phyloP scores from a whole-genome alignment of 2,329 filamentous ascomycete species.

The Eurotiales sp. region DNA sequence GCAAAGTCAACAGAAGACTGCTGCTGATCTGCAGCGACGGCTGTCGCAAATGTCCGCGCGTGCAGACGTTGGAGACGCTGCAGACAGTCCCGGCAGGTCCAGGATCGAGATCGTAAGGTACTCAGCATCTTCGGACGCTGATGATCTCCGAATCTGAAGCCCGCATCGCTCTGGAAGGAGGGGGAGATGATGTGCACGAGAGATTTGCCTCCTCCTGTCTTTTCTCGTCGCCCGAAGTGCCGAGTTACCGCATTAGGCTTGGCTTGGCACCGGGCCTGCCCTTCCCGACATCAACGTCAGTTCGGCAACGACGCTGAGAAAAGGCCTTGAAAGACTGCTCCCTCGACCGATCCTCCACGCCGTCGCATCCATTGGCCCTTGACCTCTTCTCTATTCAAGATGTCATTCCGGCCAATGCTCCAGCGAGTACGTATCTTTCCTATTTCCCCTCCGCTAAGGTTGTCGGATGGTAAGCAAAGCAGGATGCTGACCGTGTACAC shows the following conservation, averaged over 20 bases:
- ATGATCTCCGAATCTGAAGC: not conserved
- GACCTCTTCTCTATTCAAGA: constrained; percentile 23
- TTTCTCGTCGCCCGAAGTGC: constrained; percentile 17
- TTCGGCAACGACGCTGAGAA: constrained; percentile 14
- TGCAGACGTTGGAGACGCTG: constrained; percentile 24
- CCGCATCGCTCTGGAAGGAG: no score
- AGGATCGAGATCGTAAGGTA: constrained; percentile 34
- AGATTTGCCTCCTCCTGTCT: constrained; percentile 3
- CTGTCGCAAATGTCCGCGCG: constrained; percentile 30
- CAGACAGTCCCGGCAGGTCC: constrained; percentile 35
- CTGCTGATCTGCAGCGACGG: constrained; percentile 26
- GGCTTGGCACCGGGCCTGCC: constrained; percentile 25
- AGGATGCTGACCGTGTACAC: constrained; percentile 26
- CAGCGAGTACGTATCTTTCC: constrained; percentile 31
- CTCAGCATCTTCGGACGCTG: constrained; percentile 26
- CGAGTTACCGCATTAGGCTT: constrained; percentile 23
- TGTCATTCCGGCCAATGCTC: constrained; percentile 41
- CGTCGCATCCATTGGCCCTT: constrained; percentile 25
- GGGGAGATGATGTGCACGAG: no score
- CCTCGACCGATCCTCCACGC: constrained; percentile 20
- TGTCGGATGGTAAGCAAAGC: not conserved
- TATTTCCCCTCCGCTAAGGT: constrained; percentile 15
- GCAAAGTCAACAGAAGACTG: constrained; percentile 25
- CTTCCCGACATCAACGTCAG: constrained; percentile 16
- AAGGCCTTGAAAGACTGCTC: constrained; percentile 22